Evolutionary conservation across 2,329 filamentous ascomycete species (phyloP).

Genomic region (Tolypocladium guangdongense): DNA sequence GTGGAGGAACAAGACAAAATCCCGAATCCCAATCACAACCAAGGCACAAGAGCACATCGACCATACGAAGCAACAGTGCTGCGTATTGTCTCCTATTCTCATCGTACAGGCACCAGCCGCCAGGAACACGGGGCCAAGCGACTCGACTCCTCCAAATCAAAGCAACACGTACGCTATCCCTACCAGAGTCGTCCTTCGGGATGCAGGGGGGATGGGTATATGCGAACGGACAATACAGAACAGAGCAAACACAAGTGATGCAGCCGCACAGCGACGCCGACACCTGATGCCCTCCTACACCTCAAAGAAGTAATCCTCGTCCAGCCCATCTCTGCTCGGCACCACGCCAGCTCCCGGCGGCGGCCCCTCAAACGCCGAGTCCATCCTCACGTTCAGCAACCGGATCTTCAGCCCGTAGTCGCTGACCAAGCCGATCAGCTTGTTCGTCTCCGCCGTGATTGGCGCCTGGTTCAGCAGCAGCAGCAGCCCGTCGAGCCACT

Average conservation of each 20-base stretch:
- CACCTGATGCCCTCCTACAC: slow-evolving; percentile 27
- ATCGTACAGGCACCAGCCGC: background rate
- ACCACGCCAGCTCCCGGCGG: slow-evolving; percentile 61
- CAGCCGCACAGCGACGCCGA: background rate
- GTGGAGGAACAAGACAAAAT: too few species aligned
- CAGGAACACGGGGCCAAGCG: background rate
- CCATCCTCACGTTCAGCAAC: slow-evolving; percentile 80
- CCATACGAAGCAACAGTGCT: too few species aligned
- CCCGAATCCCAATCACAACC: too few species aligned
- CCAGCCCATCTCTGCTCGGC: slow-evolving; percentile 72
- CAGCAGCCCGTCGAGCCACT: slow-evolving; percentile 91
- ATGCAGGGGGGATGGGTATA: background rate
- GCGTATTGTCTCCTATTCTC: background rate
- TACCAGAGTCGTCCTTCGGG: background rate
- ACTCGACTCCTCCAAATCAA: background rate
- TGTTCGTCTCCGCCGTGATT: slow-evolving; percentile 93
- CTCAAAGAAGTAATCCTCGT: slow-evolving; percentile 92
- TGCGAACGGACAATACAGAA: background rate
- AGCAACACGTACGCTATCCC: background rate
- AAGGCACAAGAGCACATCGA: background rate
- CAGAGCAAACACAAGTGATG: background rate
- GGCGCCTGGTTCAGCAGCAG: slow-evolving; percentile 93
- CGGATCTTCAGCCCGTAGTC: slow-evolving; percentile 91
- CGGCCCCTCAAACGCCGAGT: slow-evolving; percentile 59
- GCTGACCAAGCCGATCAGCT: slow-evolving; percentile 72